Evolutionary conservation across 1,284 basidiomycete species (phyloP), one percentile per base, ranked within the genome.

Genomic region (Rhodofomes roseus): DNA sequence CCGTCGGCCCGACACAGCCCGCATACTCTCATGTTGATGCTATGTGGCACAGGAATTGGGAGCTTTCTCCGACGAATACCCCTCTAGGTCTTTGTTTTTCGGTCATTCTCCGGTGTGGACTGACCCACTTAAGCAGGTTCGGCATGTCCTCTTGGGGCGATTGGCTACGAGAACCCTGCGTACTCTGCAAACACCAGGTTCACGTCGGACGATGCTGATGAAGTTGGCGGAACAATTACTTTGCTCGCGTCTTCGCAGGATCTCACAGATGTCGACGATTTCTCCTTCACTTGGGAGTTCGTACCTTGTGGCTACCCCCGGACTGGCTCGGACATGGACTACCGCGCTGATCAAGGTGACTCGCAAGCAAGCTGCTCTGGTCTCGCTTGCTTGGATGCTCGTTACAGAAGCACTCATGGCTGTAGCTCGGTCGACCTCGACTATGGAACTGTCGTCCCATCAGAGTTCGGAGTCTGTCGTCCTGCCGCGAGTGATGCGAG

Each of bases 31-130:
- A 48, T 18, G 5, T 18, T 16, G 22, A 16, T 12, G 22, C 5
- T n/a, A 46, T 44, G 20, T 57, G 16, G 6, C 12, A 11, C 18
- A 82, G 81, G 14, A 71, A 79, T 54, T 83, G 81, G 81, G 63
- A 68, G 54, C 55, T 60, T 5, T 50, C 70, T 6, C 53, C 55
- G 11, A 43, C 53, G 22, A 64, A 65, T 51, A 53, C 58, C 29
- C 56, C 60, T 16, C 62, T 63, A 63, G 69, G 70, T 48, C 18
- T 31, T 27, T 6, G 29, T 29, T 48, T 18, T 2, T 23, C 18
- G 3, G 11, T 5, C 25, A 6, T 48, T 2, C 25, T 14, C 27
- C 46, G 22, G 16, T 16, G 22, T 18, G 6, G 4, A 48, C 46
- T 48, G 18, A 48, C 46, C 27, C 4, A 7, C 14, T 29, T 29